Percentiles rank a stretch among this genome's conserved stretches.
Conservation (phyloP, 1,284 basidiomycete species). For the Papiliotrema flavescens region DNA sequence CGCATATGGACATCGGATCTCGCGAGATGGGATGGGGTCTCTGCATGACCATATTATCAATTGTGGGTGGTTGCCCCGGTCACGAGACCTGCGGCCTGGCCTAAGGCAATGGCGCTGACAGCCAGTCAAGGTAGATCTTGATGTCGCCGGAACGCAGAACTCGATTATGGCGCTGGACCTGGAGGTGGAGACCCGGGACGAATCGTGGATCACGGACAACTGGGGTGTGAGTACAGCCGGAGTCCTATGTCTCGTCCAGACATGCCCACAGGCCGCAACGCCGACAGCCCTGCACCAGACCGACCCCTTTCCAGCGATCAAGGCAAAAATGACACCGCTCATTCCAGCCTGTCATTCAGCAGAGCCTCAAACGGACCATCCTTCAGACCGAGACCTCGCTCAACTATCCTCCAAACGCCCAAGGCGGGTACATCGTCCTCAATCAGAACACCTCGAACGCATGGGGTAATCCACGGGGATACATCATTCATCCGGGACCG, state of each 20-base stretch:
- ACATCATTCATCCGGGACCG: conserved; percentile 13
- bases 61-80: conserved; percentile 48
- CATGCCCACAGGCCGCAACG: no score
- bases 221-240: conserved; percentile 51
- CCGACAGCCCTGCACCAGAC: no score
- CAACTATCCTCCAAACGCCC: conserved; percentile 16
- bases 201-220: conserved; percentile 61
- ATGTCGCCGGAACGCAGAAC: conserved; percentile 59
- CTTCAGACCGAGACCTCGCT: conserved; percentile 10
- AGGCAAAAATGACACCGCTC: background rate
- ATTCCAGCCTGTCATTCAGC: conserved; percentile 14
- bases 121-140: conserved; percentile 55
- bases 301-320: background rate
- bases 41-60: conserved; percentile 58
- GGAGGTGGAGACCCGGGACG: conserved; percentile 52
- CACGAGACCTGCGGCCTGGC: no score
- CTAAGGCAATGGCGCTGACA: background rate
- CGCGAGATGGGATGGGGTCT: conserved; percentile 34
- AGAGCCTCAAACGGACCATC: conserved; percentile 13
- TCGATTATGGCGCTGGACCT: conserved; percentile 53
- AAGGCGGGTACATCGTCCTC: conserved; percentile 28
- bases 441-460: conserved; percentile 42
- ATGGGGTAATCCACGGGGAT: conserved; percentile 59
- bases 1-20: conserved; percentile 58
- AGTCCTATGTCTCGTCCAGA: background rate